A percentile compares a stretch with the other conserved stretches of the same genome.
Conservation (phyloP, 2,329 filamentous ascomycete genomes). For the Claviceps sp. region DNA sequence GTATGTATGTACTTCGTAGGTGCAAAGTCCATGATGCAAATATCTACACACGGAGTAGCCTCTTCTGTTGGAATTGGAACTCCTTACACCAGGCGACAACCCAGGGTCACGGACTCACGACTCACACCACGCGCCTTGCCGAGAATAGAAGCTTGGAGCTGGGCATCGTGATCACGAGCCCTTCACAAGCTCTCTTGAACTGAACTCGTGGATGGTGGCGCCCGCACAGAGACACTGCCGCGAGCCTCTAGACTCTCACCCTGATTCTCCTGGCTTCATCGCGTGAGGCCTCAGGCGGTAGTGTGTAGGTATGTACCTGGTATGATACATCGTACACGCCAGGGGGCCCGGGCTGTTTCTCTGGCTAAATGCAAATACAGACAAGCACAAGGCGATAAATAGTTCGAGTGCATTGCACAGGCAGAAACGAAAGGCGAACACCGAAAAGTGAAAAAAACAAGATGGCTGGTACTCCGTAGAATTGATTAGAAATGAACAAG, state of each 20-base stretch:
- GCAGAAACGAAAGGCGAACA: not conserved
- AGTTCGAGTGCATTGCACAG: not conserved
- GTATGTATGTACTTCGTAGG: not conserved
- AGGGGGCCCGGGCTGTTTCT: constrained; percentile 1
- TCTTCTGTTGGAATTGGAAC: not conserved
- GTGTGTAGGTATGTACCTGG: too few relatives aligned
- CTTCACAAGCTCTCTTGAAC: too few relatives aligned
- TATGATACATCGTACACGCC: not conserved
- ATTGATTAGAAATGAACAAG: constrained; percentile 1
- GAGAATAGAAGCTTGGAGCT: not conserved
- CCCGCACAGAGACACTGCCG: too few relatives aligned
- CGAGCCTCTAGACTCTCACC: too few relatives aligned
- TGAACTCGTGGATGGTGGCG: too few relatives aligned
- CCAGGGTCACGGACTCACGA: too few relatives aligned
- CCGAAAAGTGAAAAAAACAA: not conserved
- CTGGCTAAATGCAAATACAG: constrained; percentile 6
- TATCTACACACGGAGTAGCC: not conserved
- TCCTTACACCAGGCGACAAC: not conserved
- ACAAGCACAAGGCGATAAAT: not conserved
- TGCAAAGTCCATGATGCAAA: not conserved
- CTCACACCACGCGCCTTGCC: too few relatives aligned
- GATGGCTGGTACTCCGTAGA: not conserved
- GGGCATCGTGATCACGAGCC: not conserved
- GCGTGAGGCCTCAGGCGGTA: too few relatives aligned
- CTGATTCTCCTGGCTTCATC: too few relatives aligned